Evolutionary conservation across 306 rosid genomes (phyloP), one percentile per base, ranked within the genome.

Genomic region (Biancaea sappan): DNA sequence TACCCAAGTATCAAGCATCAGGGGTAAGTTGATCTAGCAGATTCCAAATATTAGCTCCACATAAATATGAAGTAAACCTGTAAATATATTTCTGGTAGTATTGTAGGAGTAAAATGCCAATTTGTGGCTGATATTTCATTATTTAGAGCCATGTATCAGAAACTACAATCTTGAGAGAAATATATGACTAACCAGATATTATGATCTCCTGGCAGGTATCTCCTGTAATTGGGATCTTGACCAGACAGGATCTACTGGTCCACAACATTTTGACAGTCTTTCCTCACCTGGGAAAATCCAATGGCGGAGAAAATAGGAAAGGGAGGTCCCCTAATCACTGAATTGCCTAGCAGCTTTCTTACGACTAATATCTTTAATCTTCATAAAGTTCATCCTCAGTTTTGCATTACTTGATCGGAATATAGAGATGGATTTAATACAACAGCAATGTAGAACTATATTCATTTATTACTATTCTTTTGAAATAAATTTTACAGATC

Each of bases 151-250:
- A 40, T 74, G n/a, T n/a, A n/a, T n/a, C n/a, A n/a, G n/a, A n/a
- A n/a, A n/a, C n/a, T n/a, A n/a, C n/a, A n/a, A n/a, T n/a, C n/a
- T n/a, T n/a, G n/a, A n/a, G n/a, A n/a, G n/a, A n/a, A n/a, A n/a
- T n/a, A 56, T 19, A 31, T 61, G 78, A 83, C 87, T 81, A 24
- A 86, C 91, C 84, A 38, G 62, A 73, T 73, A 15, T 71, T 76
- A 46, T 74, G 76, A 41, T 77, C 79, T 56, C 26, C 32, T 62
- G 77, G 51, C 69, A 93, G 97, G 90, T 82, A 75, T 85, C 87
- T 62, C 94, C 98, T 2, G 87, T 89, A 43, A 82, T 88, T 66
- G 98, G 97, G 58, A 91, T 91, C 57, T 84, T 93, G 88, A 93
- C 97, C 43, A 79, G 98, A 81, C 96, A 89, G 79, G 98, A 93